A percentile compares a stretch with the other conserved stretches of the same genome.
Evolutionary conservation across 2,329 filamentous ascomycete genomes (phyloP).

Genomic region (Parastagonospora nodorum): DNA sequence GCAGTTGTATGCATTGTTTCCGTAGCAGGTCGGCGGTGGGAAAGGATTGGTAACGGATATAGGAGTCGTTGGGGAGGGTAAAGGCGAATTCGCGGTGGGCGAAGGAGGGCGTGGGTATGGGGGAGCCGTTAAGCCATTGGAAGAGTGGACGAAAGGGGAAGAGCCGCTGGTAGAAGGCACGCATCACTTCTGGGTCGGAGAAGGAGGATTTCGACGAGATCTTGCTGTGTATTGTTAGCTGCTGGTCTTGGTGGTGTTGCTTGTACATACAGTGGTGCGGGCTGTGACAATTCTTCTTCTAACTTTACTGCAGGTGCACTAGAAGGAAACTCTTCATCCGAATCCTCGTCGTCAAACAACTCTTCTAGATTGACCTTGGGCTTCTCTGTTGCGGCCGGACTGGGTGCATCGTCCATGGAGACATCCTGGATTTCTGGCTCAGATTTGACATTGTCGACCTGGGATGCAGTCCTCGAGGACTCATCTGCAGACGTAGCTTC

Average conservation of each 20-base stretch:
- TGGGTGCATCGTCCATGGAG: constrained; percentile 37
- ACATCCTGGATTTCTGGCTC: constrained; percentile 37
- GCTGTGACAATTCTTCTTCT: constrained; percentile 46
- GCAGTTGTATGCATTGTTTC: constrained; percentile 85
- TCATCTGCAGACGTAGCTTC: constrained; percentile 47
- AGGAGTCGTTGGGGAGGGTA: constrained; percentile 88
- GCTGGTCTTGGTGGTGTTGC: constrained; percentile 2
- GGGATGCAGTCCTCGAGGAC: constrained; percentile 43
- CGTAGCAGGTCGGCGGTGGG: constrained; percentile 74
- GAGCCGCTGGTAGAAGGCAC: constrained; percentile 91
- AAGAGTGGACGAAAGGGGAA: constrained; percentile 95
- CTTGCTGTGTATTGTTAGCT: constrained; percentile 31
- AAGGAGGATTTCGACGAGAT: constrained; percentile 49
- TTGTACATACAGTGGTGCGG: constrained; percentile 46
- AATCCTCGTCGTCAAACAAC: constrained; percentile 63
- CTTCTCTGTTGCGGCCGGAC: constrained; percentile 33
- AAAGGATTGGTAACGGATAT: constrained; percentile 88
- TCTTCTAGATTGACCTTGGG: constrained; percentile 57
- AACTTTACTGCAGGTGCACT: constrained; percentile 55
- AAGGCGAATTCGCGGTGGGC: constrained; percentile 94
- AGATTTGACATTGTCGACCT: constrained; percentile 40
- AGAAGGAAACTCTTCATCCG: constrained; percentile 63
- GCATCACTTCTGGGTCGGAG: constrained; percentile 83
- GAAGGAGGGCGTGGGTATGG: constrained; percentile 85
- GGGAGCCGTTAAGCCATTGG: constrained; percentile 96